Percentiles rank a stretch among this genome's conserved stretches.
phyloP scores from a whole-genome alignment of 495 filamentous ascomycete genomes.

The Penicillium nucicola region DNA sequence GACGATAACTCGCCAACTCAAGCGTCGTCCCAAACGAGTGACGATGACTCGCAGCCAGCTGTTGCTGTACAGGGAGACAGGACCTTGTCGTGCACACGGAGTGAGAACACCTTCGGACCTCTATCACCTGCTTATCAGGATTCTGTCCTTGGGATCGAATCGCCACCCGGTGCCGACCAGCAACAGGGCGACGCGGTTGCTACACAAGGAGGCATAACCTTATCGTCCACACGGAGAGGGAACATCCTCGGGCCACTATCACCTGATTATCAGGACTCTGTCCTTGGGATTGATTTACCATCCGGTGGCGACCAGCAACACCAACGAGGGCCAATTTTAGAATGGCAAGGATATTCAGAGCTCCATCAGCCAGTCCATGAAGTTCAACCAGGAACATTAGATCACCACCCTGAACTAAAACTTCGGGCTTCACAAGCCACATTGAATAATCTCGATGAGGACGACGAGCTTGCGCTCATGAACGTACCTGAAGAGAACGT shows the following conservation, averaged over 20 bases:
- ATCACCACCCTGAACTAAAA: constrained; percentile 15
- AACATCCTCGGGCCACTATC: constrained; percentile 8
- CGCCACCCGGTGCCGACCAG: constrained; percentile 9
- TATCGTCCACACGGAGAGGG: constrained; percentile 6
- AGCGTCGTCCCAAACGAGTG: constrained; percentile 4
- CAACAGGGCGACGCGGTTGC: constrained; percentile 9
- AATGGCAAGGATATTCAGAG: constrained; percentile 7
- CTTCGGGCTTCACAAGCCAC: not conserved
- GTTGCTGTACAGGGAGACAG: constrained; percentile 10
- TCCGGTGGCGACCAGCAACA: constrained; percentile 10
- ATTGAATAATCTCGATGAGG: not conserved
- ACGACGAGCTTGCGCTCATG: constrained; percentile 14
- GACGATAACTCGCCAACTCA: constrained; percentile 1
- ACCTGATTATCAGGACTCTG: constrained; percentile 2
- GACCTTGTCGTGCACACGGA: constrained; percentile 6
- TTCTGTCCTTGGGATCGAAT: constrained; percentile 2
- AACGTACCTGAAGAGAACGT: constrained; percentile 13
- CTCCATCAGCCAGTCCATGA: constrained; percentile 9
- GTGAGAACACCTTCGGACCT: constrained; percentile 12
- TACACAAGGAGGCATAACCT: constrained; percentile 6
- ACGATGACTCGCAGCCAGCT: constrained; percentile 9
- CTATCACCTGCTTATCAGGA: constrained; percentile 5
- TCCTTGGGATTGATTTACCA: constrained; percentile 7
- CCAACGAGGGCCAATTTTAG: constrained; percentile 7
- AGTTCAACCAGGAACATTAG: constrained; percentile 7